A percentile compares a stretch with the other conserved stretches of the same genome.
These are phyloP conservation scores for Linnemannia schmuckeri DNA, from an alignment of 192 early-diverging fungal species.

Conservation along the genomic window DNA sequence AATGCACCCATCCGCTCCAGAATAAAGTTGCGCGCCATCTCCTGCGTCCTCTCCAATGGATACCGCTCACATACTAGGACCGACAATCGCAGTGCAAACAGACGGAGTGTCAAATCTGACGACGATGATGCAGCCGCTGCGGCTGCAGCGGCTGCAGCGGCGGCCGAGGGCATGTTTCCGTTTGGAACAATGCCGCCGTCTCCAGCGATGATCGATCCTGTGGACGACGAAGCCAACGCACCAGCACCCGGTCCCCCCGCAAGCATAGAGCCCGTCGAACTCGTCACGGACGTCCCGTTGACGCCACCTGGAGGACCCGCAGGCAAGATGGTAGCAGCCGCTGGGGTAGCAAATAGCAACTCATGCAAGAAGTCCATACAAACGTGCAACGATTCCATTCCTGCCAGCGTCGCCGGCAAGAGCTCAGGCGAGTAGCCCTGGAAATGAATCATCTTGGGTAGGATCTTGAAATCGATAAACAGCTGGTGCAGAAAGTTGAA, in stretches of 20 bases:
- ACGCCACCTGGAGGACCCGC: not conserved
- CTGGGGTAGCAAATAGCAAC: constrained; percentile 11
- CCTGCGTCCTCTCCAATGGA: constrained; percentile 30
- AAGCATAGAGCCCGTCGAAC: constrained; percentile 6
- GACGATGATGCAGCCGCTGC: not conserved
- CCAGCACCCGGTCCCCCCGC: not conserved
- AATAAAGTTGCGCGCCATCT: constrained; percentile 36
- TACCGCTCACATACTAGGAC: constrained; percentile 34
- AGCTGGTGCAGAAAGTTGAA: constrained; percentile 54
- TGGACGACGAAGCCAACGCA: not conserved
- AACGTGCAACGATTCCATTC: constrained; percentile 39
- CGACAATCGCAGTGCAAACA: constrained; percentile 40
- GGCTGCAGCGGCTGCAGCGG: constrained; percentile 2
- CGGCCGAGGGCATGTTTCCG: not conserved
- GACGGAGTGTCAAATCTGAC: not conserved
- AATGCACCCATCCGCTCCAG: constrained; percentile 21
- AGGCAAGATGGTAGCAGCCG: not conserved
- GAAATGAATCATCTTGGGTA: constrained; percentile 50
- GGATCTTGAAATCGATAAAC: constrained; percentile 49
- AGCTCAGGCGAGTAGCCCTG: constrained; percentile 48
- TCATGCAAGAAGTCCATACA: constrained; percentile 44
- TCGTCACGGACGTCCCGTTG: not conserved
- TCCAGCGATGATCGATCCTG: not conserved
- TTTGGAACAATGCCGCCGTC: not conserved
- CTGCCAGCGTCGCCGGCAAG: constrained; percentile 28